phyloP scores from a whole-genome alignment of 2,329 filamentous ascomycete species.

The Xylaria sp. region DNA sequence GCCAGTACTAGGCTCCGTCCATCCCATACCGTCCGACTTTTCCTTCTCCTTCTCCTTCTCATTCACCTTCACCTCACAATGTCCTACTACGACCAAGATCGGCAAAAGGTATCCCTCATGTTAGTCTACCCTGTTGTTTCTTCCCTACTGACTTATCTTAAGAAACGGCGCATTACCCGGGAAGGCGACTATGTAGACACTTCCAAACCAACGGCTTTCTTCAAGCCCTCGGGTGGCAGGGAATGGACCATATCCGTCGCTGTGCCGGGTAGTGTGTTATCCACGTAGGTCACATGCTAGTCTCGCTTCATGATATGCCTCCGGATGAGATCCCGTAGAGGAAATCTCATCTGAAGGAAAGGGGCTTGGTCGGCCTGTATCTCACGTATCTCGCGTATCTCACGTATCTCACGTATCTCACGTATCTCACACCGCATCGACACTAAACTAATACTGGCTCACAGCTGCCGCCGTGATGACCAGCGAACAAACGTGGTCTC shows the following conservation, averaged over 20 bases:
- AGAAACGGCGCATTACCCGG: conserved; percentile 59
- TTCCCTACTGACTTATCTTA: conserved; percentile 20
- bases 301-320: no score
- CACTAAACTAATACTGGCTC: conserved; percentile 16
- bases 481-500: conserved; percentile 75
- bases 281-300: conserved; percentile 68
- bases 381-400: no score
- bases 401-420: no score
- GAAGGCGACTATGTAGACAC: conserved; percentile 55
- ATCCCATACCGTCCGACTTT: no score
- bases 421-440: no score
- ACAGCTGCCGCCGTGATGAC: conserved; percentile 73
- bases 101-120: conserved; percentile 37
- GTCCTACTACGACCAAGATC: conserved; percentile 37
- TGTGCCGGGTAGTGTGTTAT: conserved; percentile 76
- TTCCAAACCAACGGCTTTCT: conserved; percentile 72
- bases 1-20: not conserved
- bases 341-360: no score
- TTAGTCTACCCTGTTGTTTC: no score
- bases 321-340: no score
- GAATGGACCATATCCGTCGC: conserved; percentile 79
- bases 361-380: no score
- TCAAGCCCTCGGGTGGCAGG: conserved; percentile 67
- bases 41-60: no score
- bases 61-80: conserved; percentile 17